phyloP scores from a whole-genome alignment of 345 rosid genomes.

The Sonneratia alba region DNA sequence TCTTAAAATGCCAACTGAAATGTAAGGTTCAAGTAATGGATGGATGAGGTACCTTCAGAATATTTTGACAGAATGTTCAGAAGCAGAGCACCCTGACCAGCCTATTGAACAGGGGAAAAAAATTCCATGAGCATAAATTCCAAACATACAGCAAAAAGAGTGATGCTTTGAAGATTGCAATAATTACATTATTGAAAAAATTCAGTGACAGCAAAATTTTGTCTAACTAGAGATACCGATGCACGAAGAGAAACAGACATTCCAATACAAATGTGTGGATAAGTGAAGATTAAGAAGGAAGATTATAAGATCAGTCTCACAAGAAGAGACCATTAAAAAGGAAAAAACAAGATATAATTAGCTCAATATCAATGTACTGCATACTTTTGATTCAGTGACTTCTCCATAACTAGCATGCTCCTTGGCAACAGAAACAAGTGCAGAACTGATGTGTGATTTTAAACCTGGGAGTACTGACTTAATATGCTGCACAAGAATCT shows the following conservation, averaged over 20 bases:
- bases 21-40: neutral
- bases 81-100: conserved; percentile 92
- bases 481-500: conserved; percentile 89
- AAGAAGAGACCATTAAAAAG: neutral
- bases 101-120: conserved; percentile 33
- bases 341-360: neutral
- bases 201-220: neutral
- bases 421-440: conserved; percentile 69
- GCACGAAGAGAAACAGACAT: neutral
- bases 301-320: neutral
- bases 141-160: neutral
- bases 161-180: neutral
- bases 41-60: conserved; percentile 52
- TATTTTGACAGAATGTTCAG: conserved; percentile 88
- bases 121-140: neutral
- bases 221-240: neutral
- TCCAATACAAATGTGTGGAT: neutral
- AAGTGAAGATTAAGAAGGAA: neutral
- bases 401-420: conserved; percentile 92
- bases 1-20: neutral
- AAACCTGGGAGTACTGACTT: conserved; percentile 69
- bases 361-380: neutral
- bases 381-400: conserved; percentile 80
- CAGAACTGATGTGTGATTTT: conserved; percentile 64
- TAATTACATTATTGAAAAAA: neutral